phyloP scores from a whole-genome alignment of 257 asterid species.

The Rauvolfia tetraphylla region DNA sequence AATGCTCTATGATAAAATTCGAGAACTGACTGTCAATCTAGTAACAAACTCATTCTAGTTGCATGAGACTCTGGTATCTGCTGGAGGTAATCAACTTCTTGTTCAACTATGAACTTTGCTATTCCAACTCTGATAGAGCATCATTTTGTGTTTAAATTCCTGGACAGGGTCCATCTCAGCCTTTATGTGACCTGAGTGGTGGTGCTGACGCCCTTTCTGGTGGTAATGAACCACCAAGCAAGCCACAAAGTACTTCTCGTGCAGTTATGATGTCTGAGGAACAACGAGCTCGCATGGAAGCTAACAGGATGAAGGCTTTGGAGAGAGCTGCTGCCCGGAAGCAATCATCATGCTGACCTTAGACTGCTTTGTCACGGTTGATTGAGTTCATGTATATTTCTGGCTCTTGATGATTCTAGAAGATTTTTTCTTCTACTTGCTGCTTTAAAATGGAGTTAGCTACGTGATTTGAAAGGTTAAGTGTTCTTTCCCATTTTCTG shows the following conservation, averaged over 20 bases:
- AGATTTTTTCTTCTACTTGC: neutral
- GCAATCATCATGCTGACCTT: neutral
- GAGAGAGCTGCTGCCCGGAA: constrained; percentile 73
- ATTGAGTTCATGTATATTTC: neutral
- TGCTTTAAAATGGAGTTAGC: neutral
- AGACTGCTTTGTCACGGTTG: neutral
- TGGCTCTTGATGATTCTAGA: neutral
- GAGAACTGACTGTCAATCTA: neutral
- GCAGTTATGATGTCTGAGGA: constrained; percentile 51
- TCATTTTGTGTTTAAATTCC: neutral
- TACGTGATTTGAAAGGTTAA: neutral
- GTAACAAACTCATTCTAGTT: too few relatives aligned
- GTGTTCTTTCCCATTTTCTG: neutral
- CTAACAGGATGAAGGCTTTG: constrained; percentile 65
- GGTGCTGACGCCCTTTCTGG: constrained; percentile 20
- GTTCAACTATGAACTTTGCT: neutral
- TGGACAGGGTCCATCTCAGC: constrained; percentile 42
- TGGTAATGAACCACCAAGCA: constrained; percentile 23
- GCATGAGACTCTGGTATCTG: neutral
- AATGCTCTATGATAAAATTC: neutral
- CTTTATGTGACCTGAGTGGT: constrained; percentile 19
- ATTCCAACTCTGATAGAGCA: neutral
- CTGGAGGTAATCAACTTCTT: neutral
- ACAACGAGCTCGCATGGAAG: constrained; percentile 72
- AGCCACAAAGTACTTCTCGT: constrained; percentile 17